Evolutionary conservation across 305 asterid genomes (phyloP), one percentile per base, ranked within the genome.

Genomic region (Ruellia speciosa): DNA sequence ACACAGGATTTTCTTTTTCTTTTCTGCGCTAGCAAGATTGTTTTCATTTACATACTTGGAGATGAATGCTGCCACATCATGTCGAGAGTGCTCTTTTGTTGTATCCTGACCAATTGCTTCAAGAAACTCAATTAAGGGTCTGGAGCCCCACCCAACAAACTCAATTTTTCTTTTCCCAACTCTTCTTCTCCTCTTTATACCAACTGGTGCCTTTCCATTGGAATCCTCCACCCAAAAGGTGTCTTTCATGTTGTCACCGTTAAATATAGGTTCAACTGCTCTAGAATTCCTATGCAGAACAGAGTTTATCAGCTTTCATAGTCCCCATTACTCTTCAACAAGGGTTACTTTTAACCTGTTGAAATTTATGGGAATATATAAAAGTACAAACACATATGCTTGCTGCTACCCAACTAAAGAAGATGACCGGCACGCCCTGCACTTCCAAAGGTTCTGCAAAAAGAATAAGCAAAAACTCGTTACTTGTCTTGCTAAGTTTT

Each of bases 81-180:
- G 74, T 62, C 66, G 83, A 16, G 88, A 69, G 64, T 70, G 73
- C 63, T 69, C 49, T 67, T 61, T 76, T 40, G 61, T 65, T 52
- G 92, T 72, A 70, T 87, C 87, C 80, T 72, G 68, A 54, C 86
- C 94, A 65, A 88, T 69, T 59, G 84, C 81, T 55, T 76, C 78
- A 57, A 92, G 94, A 79, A 92, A 92, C 68, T 85, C 95, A 67
- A 85, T 71, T 18, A 92, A 76, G 18, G 86, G 90, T 73, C 62
- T 82, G 46, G 98, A 92, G 16, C 84, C 94, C 98, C 98, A 92
- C 49, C 85, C 88, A 60, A 76, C 54, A 61, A 79, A 92, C 79
- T 86, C 87, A 18, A 82, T 34, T 73, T 52, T 82, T 58, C 73
- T 84, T 46, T 66, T 67, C 60, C 67, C 73, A 35, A 66, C 64